These are phyloP conservation scores for Myriangium duriaei DNA, from an alignment of 2,329 filamentous ascomycete species.

Conservation along the genomic window DNA sequence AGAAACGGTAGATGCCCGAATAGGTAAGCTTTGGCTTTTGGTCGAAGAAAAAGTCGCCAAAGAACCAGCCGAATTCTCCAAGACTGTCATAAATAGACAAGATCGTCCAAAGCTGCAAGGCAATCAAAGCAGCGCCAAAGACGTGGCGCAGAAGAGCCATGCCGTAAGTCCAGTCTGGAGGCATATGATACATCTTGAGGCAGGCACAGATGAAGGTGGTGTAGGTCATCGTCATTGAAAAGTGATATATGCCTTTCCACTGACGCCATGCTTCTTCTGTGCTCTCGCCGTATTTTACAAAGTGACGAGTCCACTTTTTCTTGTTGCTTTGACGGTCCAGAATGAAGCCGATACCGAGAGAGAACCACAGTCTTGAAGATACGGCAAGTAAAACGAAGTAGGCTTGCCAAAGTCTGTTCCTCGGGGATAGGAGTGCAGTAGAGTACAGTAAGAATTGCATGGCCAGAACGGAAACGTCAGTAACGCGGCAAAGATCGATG, in stretches of 20 bases:
- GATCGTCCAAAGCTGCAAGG: slow-evolving; percentile 84
- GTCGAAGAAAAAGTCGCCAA: slow-evolving; percentile 96
- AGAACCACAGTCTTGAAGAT: slow-evolving; percentile 83
- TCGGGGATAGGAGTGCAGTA: slow-evolving; percentile 64
- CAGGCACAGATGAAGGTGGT: slow-evolving; percentile 78
- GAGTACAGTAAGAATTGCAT: slow-evolving; percentile 63
- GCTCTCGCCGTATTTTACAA: slow-evolving; percentile 89
- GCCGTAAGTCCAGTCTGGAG: slow-evolving; percentile 76
- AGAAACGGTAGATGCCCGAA: slow-evolving; percentile 91
- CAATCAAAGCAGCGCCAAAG: slow-evolving; percentile 64
- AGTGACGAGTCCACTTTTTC: slow-evolving; percentile 95
- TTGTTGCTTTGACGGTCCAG: slow-evolving; percentile 74
- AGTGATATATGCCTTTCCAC: slow-evolving; percentile 92
- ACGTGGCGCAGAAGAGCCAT: slow-evolving; percentile 78
- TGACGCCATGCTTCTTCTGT: slow-evolving; percentile 89
- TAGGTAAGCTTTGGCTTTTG: slow-evolving; percentile 82
- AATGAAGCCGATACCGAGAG: slow-evolving; percentile 72
- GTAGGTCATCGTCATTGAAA: slow-evolving; percentile 85
- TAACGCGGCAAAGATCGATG: slow-evolving; percentile 76
- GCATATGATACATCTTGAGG: slow-evolving; percentile 93
- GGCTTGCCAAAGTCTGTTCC: slow-evolving; percentile 60
- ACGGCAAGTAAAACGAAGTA: slow-evolving; percentile 73
- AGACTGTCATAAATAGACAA: slow-evolving; percentile 89
- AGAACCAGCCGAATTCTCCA: slow-evolving; percentile 98
- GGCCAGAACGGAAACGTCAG: slow-evolving; percentile 69